A percentile compares a stretch with the other conserved stretches of the same genome.
Conservation (phyloP, 139 green algal species). For the Micromonas commoda region DNA sequence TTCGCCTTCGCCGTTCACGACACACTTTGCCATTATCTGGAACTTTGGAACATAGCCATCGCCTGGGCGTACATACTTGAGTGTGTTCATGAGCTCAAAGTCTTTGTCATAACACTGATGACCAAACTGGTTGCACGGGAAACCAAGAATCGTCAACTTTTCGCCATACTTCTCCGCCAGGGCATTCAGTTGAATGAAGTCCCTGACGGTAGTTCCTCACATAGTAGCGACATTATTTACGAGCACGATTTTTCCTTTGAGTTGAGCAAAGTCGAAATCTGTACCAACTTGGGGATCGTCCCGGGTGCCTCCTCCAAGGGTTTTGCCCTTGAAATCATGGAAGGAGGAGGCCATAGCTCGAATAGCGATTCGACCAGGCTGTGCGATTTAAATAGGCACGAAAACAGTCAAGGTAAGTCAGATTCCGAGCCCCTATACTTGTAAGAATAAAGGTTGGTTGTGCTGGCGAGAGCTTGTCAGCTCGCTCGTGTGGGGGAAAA, state of each 20-base stretch:
- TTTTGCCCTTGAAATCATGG: slow-evolving; percentile 21
- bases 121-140: slow-evolving; percentile 32
- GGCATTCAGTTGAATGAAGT: slow-evolving; percentile 33
- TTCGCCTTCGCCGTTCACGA: slow-evolving; percentile 22
- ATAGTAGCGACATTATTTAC: slow-evolving; percentile 30
- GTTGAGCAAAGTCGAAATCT: not conserved
- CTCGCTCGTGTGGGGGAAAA: too few species aligned
- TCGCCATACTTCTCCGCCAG: slow-evolving; percentile 29
- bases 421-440: too few species aligned
- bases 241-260: slow-evolving; percentile 27
- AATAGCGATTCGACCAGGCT: too few species aligned
- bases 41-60: slow-evolving; percentile 32
- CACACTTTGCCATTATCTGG: slow-evolving; percentile 10
- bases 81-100: slow-evolving; percentile 25
- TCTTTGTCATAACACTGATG: slow-evolving; percentile 28
- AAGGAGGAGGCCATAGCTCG: slow-evolving; percentile 6
- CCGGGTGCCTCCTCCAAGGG: slow-evolving; percentile 22
- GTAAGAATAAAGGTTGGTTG: too few species aligned
- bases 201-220: slow-evolving; percentile 33
- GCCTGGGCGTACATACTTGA: slow-evolving; percentile 30
- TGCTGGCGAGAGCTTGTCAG: too few species aligned
- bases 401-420: too few species aligned
- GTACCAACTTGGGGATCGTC: slow-evolving; percentile 13
- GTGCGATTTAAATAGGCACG: too few species aligned
- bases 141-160: slow-evolving; percentile 21